Conservation (phyloP, 139 green algal genomes). For the Coccomyxa sp. region DNA sequence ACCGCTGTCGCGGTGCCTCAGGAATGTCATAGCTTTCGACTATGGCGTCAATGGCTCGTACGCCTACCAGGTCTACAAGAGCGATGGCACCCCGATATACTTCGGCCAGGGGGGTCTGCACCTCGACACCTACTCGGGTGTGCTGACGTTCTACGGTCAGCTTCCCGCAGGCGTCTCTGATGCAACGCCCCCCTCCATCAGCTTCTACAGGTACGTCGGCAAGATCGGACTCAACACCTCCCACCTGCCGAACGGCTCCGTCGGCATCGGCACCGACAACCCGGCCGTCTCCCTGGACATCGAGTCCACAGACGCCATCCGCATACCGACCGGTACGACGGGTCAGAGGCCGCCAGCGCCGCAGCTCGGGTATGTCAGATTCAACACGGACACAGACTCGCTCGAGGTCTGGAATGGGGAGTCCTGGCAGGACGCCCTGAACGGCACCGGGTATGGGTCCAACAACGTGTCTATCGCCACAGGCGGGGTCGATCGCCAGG, state of each 20-base stretch:
- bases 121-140: background rate
- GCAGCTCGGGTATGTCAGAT: background rate
- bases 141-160: background rate
- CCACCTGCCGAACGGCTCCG: background rate
- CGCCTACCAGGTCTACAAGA: background rate
- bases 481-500: background rate
- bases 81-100: background rate
- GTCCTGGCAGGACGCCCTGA: background rate
- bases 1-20: background rate
- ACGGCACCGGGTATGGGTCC: background rate
- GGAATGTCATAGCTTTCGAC: slow-evolving; percentile 1
- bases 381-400: background rate
- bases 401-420: background rate
- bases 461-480: background rate
- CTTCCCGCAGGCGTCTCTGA: background rate
- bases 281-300: background rate
- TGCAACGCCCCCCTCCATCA: background rate
- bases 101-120: background rate
- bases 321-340: background rate
- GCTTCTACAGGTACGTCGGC: background rate
- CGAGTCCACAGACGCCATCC: background rate
- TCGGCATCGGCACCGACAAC: background rate
- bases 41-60: background rate
- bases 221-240: background rate
- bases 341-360: background rate